Base-by-base conservation (phyloP, 352 stramenopile species). In the Phytophthora hybrid region DNA sequence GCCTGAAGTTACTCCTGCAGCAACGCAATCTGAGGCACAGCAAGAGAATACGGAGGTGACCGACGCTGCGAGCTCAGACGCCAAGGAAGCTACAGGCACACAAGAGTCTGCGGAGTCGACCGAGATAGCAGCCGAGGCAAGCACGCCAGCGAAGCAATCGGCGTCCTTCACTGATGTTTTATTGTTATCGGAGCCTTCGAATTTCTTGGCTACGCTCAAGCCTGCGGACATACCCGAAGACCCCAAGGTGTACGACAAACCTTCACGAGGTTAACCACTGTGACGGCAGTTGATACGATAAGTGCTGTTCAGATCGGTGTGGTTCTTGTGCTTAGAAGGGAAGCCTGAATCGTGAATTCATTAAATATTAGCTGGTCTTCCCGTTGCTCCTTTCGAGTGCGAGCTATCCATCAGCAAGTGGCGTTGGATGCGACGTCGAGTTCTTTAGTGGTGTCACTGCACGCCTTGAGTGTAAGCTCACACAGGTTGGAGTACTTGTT, bases 121-220 rank as follows among this genome's bases (percentile, higher is more conserved):
- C 13, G 53, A 59, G 10, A 4, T n/a, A 63, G 26, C 10, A 7
- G 21, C 46, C 1, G 70, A 53, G 5, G 64, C 44, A 60, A 73
- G 16, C 55, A 59, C 29, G 16, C 9, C 59, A 63, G 60, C 46
- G 10, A 62, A 77, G 57, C 37, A 69, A 29, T 70, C 64, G 34
- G 56, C 64, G 14, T 55, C 39, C 6, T 77, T 77, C 46, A 63
- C 44, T 13, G 66, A 65, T 63, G 53, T 70, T 5, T 0, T 59
- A 32, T 13, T 69, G 23, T 23, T 77, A 7, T 77, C 66, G 34
- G 71, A 70, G 18, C 57, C 70, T 16, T 66, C 65, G 26, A 65
- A 74, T 46, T 66, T 74, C 34, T 9, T 77, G 49, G 71, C 44
- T 70, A 74, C 59, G 13, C 37, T 77, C 29, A 77, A 73, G 26